phyloP scores from a whole-genome alignment of 2,329 filamentous ascomycete genomes.

The Didymella arachidicola region DNA sequence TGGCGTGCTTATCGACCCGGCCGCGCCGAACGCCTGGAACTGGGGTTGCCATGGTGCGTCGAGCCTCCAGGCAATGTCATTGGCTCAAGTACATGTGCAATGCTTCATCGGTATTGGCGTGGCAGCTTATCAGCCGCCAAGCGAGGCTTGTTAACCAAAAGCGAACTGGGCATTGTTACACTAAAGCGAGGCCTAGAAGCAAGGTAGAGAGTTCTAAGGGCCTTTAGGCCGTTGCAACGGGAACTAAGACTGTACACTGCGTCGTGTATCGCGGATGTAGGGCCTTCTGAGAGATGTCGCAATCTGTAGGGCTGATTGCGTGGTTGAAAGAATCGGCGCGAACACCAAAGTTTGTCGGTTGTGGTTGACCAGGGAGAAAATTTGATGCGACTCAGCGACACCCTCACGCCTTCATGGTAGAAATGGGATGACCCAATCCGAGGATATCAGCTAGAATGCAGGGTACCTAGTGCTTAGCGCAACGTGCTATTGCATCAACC shows the following conservation, averaged over 20 bases:
- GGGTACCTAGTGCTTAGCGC: neutral
- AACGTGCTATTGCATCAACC: neutral
- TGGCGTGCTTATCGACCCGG: slow-evolving; percentile 23
- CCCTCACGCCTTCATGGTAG: neutral
- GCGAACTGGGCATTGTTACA: neutral
- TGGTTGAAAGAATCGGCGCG: neutral
- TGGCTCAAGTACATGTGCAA: slow-evolving; percentile 2
- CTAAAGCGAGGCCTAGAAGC: slow-evolving; percentile 1
- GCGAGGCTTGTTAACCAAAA: slow-evolving; percentile 24
- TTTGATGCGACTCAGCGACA: neutral
- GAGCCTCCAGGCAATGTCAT: slow-evolving; percentile 2
- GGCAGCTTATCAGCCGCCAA: slow-evolving; percentile 23
- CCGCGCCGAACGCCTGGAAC: slow-evolving; percentile 20
- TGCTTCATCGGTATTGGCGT: slow-evolving; percentile 15
- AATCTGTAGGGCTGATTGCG: slow-evolving; percentile 7
- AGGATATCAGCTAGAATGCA: neutral
- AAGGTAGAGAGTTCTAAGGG: neutral
- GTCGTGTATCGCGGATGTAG: neutral
- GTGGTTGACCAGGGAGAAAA: neutral
- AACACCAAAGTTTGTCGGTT: neutral
- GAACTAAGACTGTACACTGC: neutral
- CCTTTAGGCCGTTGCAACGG: neutral
- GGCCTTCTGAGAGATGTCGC: neutral
- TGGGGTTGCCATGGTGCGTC: neutral
- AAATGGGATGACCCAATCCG: no score